These are phyloP conservation scores for Aspergillus brasiliensis DNA, from an alignment of 2,329 filamentous ascomycete genomes.

Conservation along the genomic window DNA sequence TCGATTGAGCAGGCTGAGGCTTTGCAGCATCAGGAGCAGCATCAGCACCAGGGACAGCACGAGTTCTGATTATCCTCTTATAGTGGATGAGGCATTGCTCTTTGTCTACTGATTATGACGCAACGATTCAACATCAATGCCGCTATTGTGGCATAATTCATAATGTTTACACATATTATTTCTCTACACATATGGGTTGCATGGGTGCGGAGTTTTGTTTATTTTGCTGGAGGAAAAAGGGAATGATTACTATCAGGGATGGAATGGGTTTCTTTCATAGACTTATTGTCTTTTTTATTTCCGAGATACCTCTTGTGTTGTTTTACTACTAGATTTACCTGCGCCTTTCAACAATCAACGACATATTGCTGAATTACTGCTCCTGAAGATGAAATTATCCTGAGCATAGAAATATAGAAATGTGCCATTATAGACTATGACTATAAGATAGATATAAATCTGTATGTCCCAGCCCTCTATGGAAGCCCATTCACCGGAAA, in stretches of 20 bases:
- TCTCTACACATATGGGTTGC: too few relatives aligned
- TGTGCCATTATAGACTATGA: slow-evolving; percentile 6
- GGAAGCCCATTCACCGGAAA: slow-evolving; percentile 45
- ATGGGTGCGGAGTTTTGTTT: slow-evolving; percentile 10
- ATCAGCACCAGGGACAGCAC: not conserved
- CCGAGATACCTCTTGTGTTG: not conserved
- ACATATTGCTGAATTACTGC: slow-evolving; percentile 3
- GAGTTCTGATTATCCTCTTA: too few relatives aligned
- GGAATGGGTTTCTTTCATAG: not conserved
- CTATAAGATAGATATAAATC: slow-evolving; percentile 1
- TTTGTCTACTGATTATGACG: slow-evolving; percentile 8
- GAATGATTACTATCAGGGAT: not conserved
- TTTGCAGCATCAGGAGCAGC: not conserved
- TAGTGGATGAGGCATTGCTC: too few relatives aligned
- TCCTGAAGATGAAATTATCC: not conserved
- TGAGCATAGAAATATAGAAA: too few relatives aligned
- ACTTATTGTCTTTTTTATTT: not conserved
- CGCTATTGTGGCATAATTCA: slow-evolving; percentile 11
- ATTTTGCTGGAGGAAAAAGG: not conserved
- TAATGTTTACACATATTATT: slow-evolving; percentile 14
- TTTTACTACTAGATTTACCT: too few relatives aligned
- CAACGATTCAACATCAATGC: slow-evolving; percentile 20
- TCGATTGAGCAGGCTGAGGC: slow-evolving; percentile 32
- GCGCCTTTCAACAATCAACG: not conserved
- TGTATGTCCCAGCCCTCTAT: slow-evolving; percentile 49